Conservation (phyloP, 306 rosid species). For the Sindora glabra region DNA sequence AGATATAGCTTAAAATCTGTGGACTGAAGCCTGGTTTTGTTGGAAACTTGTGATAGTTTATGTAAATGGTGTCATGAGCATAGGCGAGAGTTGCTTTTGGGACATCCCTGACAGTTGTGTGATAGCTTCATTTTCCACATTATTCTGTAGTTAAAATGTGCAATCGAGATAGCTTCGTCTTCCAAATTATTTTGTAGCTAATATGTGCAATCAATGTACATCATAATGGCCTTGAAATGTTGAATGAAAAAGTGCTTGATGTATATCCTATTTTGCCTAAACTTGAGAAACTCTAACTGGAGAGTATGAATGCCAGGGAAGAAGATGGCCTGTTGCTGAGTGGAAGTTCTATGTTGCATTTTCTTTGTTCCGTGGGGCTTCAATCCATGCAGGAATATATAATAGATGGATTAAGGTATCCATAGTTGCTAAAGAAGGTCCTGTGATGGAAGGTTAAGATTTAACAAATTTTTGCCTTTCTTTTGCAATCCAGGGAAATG, state of each 20-base stretch:
- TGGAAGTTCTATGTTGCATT: slow-evolving; percentile 93
- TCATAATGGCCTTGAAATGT: slow-evolving; percentile 1
- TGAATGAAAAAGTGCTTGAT: background rate
- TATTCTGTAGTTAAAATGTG: too few relatives aligned
- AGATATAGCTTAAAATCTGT: background rate
- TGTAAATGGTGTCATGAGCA: background rate
- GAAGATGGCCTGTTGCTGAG: slow-evolving; percentile 76
- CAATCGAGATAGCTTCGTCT: too few relatives aligned
- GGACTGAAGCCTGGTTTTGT: background rate
- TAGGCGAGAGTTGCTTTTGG: background rate
- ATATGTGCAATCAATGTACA: background rate
- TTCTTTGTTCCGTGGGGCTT: slow-evolving; percentile 75
- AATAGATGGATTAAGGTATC: slow-evolving; percentile 83
- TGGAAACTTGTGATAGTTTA: background rate
- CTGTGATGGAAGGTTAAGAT: slow-evolving; percentile 3
- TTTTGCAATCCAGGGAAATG: slow-evolving; percentile 73
- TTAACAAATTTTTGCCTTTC: slow-evolving; percentile 6
- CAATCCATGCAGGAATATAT: slow-evolving; percentile 82
- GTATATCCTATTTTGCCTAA: background rate
- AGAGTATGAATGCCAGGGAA: slow-evolving; percentile 51
- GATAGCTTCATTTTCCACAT: background rate
- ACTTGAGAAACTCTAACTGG: slow-evolving; percentile 15
- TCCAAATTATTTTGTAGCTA: too few relatives aligned
- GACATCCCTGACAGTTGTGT: background rate
- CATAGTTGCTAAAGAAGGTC: slow-evolving; percentile 7